Evolutionary conservation across 1,139 yeast species (phyloP).

Genomic region (Sugiyamaella japonica): DNA sequence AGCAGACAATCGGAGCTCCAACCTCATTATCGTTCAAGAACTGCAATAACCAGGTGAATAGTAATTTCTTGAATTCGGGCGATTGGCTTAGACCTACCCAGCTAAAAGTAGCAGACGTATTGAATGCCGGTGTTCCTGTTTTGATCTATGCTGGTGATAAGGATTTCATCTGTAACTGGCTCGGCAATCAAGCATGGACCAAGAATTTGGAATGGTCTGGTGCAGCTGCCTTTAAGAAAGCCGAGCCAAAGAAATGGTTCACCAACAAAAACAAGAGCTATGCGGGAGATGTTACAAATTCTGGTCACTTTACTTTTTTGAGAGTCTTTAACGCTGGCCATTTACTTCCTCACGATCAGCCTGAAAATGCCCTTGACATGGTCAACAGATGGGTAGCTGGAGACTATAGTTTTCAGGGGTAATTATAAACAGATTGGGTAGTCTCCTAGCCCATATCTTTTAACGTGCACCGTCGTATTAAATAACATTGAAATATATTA

Average conservation of each 20-base stretch:
- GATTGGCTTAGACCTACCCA: constrained; percentile 69
- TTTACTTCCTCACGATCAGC: constrained; percentile 80
- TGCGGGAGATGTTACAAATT: constrained; percentile 62
- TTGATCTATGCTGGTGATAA: constrained; percentile 86
- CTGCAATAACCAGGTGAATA: constrained; percentile 54
- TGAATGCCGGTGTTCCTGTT: constrained; percentile 67
- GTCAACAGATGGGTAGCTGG: constrained; percentile 68
- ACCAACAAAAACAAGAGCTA: constrained; percentile 41
- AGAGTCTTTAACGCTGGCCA: constrained; percentile 68
- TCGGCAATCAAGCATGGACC: constrained; percentile 82
- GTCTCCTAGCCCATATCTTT: background rate
- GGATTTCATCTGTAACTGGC: constrained; percentile 88
- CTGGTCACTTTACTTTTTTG: constrained; percentile 58
- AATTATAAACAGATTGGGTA: background rate
- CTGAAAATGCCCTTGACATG: constrained; percentile 71
- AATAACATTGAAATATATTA: no score
- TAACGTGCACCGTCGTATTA: no score
- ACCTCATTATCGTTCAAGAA: constrained; percentile 81
- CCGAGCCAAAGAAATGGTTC: constrained; percentile 44
- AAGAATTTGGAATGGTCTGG: constrained; percentile 64
- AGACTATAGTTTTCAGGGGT: constrained; percentile 36
- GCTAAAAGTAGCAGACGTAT: constrained; percentile 53
- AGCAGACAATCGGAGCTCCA: constrained; percentile 85
- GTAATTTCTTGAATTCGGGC: constrained; percentile 55
- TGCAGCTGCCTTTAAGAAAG: constrained; percentile 38